Evolutionary conservation across 73 alveolate genomes (phyloP).

Genomic region (Paramecium octaurelia): DNA sequence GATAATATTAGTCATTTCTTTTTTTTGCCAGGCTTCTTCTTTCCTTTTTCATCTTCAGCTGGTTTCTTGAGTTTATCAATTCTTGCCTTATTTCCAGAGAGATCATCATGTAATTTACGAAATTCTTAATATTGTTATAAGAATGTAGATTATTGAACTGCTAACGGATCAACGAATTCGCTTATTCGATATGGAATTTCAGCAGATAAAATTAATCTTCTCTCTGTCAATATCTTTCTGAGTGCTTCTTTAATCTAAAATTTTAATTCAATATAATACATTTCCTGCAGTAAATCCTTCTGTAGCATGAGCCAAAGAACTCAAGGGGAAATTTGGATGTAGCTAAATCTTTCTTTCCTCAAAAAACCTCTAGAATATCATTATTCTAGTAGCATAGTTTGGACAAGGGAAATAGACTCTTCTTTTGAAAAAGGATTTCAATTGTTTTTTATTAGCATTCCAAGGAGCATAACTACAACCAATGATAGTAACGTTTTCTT

Average conservation of each 20-base stretch:
- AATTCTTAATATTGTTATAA: constrained; percentile 66
- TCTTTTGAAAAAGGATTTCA: constrained; percentile 81
- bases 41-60: constrained; percentile 65
- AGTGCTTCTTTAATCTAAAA: constrained; percentile 67
- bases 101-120: constrained; percentile 69
- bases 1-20: not conserved
- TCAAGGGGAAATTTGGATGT: constrained; percentile 79
- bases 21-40: not conserved
- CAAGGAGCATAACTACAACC: constrained; percentile 85
- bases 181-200: constrained; percentile 68
- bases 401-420: constrained; percentile 89
- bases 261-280: not conserved
- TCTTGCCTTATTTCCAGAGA: constrained; percentile 65
- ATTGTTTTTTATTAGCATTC: constrained; percentile 75
- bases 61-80: constrained; percentile 70
- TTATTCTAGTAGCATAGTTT: constrained; percentile 78
- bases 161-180: constrained; percentile 84
- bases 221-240: constrained; percentile 77
- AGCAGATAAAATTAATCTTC: constrained; percentile 63
- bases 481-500: constrained; percentile 73
- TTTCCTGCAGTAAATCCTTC: constrained; percentile 91
- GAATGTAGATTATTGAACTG: constrained; percentile 70
- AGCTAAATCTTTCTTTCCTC: constrained; percentile 70
- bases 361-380: constrained; percentile 80
- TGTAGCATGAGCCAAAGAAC: constrained; percentile 84